A percentile compares a stretch with the other conserved stretches of the same genome.
phyloP scores from a whole-genome alignment of 2,329 filamentous ascomycete species.

The Curvularia sp. region DNA sequence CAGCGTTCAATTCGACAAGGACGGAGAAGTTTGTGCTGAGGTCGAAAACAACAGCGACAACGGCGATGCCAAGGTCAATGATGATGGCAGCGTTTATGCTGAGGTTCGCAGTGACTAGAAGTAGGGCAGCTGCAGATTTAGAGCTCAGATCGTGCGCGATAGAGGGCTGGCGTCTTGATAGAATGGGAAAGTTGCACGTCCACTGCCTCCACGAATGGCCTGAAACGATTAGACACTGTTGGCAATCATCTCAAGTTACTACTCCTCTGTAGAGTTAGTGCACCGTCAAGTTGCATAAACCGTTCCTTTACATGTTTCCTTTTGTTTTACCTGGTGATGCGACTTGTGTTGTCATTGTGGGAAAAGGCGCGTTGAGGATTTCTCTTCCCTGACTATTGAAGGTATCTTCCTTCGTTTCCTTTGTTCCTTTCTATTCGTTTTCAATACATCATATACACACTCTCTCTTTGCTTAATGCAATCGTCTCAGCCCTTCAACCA shows the following conservation, averaged over 20 bases:
- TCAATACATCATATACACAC: neutral
- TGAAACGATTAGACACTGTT: neutral
- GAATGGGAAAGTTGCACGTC: neutral
- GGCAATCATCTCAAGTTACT: neutral
- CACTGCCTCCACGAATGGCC: neutral
- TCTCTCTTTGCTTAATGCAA: constrained; percentile 45
- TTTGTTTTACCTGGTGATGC: neutral
- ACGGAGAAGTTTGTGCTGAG: neutral
- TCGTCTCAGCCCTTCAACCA: constrained; percentile 64
- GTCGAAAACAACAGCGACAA: neutral
- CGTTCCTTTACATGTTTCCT: neutral
- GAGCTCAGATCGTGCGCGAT: neutral
- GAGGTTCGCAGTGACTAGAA: neutral
- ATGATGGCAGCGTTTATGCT: neutral
- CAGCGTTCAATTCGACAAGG: neutral
- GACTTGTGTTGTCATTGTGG: neutral
- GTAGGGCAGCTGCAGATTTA: neutral
- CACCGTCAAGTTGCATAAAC: neutral
- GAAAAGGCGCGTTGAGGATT: neutral
- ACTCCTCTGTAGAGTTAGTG: neutral
- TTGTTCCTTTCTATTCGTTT: neutral
- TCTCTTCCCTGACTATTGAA: neutral
- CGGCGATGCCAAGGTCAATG: neutral
- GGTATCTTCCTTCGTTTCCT: neutral
- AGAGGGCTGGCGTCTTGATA: neutral